Base-by-base conservation (phyloP, 2,329 filamentous ascomycete species). In the Karstenula rhodostoma region DNA sequence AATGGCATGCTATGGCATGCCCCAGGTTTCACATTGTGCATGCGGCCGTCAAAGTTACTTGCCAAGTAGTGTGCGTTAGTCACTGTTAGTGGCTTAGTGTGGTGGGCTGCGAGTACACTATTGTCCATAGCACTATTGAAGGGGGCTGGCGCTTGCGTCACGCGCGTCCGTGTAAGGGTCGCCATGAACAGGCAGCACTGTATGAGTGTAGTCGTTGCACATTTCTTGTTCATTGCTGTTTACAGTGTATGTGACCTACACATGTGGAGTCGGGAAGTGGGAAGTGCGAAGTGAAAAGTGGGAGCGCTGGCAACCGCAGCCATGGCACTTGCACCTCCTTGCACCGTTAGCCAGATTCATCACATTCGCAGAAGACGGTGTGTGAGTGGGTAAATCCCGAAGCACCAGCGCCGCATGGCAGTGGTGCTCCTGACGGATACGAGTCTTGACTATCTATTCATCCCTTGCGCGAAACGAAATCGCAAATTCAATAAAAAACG, bases 401-500 rank as follows among this genome's bases (percentile, higher is more conserved):
- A 71, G 68, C 64, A 57, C 63, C 32, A 56, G 56, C 60, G 61
- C 60, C 53, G 60, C 53, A 60, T 49, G 47, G 63, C 62, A 42
- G 60, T 57, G 61, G 52, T 65, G 65, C 70, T 69, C 68, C 73
- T 63, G 72, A 71, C 71, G 73, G 75, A 77, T 77, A 77, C 75
- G 75, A 77, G 75, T 75, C 75, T 76, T 76, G 75, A 77, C 73
- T 74, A 75, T 68, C 73, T 77, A 76, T 68, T 73, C 69, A 74
- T 76, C 75, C 75, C 73, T 75, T 68, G 61, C 25, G 57, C 68
- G 65, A 71, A 72, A 15, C 63, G 65, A 62, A n/a, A 54, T 37
- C 47, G 42, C 42, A 25, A 56, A 50, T 29, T 25, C 27, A 56
- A 27, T 40, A 54, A 35, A 60, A 60, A 40, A 55, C 54, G 56